A percentile compares a stretch with the other conserved stretches of the same genome.
Conservation (phyloP, 768 basidiomycete genomes). For the Tylopilus subfusipes region DNA sequence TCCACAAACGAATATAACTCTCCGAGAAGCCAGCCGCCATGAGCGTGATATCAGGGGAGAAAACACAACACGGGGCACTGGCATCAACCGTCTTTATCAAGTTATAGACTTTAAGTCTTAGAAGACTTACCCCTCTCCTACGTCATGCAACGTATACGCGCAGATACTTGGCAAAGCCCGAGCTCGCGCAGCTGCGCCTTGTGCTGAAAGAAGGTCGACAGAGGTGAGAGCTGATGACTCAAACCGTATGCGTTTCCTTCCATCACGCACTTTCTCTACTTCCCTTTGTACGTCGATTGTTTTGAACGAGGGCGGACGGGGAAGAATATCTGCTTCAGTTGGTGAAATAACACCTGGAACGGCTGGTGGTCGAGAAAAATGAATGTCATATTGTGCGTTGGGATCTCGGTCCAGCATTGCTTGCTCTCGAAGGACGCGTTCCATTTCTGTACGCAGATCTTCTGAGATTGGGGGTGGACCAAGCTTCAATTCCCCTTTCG, state of each 20-base stretch:
- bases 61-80: constrained; percentile 81
- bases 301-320: constrained; percentile 79
- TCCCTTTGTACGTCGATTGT: constrained; percentile 87
- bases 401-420: constrained; percentile 72
- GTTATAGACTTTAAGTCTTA: background rate
- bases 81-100: constrained; percentile 11
- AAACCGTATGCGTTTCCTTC: constrained; percentile 85
- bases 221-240: constrained; percentile 67
- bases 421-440: constrained; percentile 77
- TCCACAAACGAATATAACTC: constrained; percentile 95
- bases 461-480: constrained; percentile 78
- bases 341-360: constrained; percentile 60
- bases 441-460: constrained; percentile 76
- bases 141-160: constrained; percentile 91
- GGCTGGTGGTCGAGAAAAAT: constrained; percentile 47
- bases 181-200: constrained; percentile 50
- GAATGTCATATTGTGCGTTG: constrained; percentile 61
- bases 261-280: constrained; percentile 84
- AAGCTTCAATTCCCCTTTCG: constrained; percentile 78
- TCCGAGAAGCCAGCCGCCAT: constrained; percentile 96
- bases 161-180: constrained; percentile 89
- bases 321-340: constrained; percentile 67
- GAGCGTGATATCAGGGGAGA: constrained; percentile 86
- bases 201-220: constrained; percentile 56
- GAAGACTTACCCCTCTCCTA: constrained; percentile 80